Base-by-base conservation (phyloP, 192 early-diverging fungal genomes). In the Coemansia umbellata region DNA sequence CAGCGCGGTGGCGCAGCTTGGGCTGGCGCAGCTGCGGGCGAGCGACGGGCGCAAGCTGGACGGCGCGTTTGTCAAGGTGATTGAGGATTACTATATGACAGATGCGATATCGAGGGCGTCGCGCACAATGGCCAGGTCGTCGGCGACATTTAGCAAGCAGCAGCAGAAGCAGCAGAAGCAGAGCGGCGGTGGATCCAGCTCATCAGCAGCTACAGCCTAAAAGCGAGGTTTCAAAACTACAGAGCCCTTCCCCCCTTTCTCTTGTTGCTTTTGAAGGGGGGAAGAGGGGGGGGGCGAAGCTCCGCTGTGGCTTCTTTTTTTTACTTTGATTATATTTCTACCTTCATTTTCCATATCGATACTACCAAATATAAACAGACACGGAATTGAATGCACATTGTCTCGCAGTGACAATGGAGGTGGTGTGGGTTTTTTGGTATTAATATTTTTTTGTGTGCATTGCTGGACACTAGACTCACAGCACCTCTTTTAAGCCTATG, bases 61-160 rank as follows among this genome's bases (percentile, higher is more conserved):
- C 42, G 71, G 64, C 17, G 44, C 74, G 8, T 81, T 94, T 36
- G 68, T 74, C 15, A 72, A 82, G 1, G 83, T 86, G 3, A 85
- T 99, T 35, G 78, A 73, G 28, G 90, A 97, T 68, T 99, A 88
- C 68, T 99, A 99, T 69, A 84, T 93, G 82, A 99, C 93, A 1
- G 89, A 99, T 63, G 82, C 86, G 5, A 94, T 99, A 43, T 89
- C 92, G 30, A 73, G 94, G 28, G 88, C 96, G 6, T 93, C 91
- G 13, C 82, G 84, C 40, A 97, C 92, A 6, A 99, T 99, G 96
- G 96, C 96, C 37, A 91, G 95, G 63, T 92, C 92, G 58, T 92
- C 94, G 18, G 75, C 78, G 17, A 53, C 77, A 24, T 70, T 44
- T 18, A 55, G 68, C 15, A 58, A 62, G 55, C 44, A 10, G 44